Percentiles rank a stretch among this genome's conserved stretches.
These are phyloP conservation scores for Wallacemonas sp. DNA, from an alignment of 208 protist genomes.

Conservation along the genomic window DNA sequence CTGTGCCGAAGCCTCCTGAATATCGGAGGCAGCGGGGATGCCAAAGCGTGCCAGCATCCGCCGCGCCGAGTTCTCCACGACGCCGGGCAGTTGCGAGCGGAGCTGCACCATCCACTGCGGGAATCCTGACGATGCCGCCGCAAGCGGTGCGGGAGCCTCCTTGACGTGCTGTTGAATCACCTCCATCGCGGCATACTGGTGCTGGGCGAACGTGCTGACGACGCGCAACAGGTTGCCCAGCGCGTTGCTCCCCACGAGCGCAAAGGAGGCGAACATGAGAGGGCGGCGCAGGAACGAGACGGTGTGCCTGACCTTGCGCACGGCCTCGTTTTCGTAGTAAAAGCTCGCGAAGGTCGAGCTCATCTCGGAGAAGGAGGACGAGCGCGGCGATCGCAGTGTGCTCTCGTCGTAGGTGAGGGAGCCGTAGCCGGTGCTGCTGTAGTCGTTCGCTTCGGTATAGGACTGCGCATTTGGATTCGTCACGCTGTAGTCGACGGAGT, in stretches of 20 bases:
- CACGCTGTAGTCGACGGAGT: conserved; percentile 12
- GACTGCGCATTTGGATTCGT: conserved; percentile 20
- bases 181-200: conserved; percentile 8
- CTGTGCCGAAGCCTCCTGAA: conserved; percentile 34
- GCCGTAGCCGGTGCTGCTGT: conserved; percentile 34
- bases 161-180: conserved; percentile 5
- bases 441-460: conserved; percentile 11
- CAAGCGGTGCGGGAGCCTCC: background rate
- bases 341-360: conserved; percentile 84
- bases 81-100: conserved; percentile 51
- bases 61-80: conserved; percentile 60
- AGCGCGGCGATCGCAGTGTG: conserved; percentile 59
- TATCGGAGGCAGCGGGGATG: conserved; percentile 64
- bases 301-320: conserved; percentile 29
- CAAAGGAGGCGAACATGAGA: conserved; percentile 59
- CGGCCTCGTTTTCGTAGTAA: conserved; percentile 68
- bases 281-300: conserved; percentile 58
- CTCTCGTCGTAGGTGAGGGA: conserved; percentile 45
- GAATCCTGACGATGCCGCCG: conserved; percentile 7
- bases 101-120: conserved; percentile 66
- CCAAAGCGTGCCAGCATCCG: conserved; percentile 42
- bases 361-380: conserved; percentile 47
- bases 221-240: conserved; percentile 45
- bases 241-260: conserved; percentile 44
- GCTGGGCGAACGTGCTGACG: conserved; percentile 27